Evolutionary conservation across 495 filamentous ascomycete genomes (phyloP).

Genomic region (Penicillium chermesinum): DNA sequence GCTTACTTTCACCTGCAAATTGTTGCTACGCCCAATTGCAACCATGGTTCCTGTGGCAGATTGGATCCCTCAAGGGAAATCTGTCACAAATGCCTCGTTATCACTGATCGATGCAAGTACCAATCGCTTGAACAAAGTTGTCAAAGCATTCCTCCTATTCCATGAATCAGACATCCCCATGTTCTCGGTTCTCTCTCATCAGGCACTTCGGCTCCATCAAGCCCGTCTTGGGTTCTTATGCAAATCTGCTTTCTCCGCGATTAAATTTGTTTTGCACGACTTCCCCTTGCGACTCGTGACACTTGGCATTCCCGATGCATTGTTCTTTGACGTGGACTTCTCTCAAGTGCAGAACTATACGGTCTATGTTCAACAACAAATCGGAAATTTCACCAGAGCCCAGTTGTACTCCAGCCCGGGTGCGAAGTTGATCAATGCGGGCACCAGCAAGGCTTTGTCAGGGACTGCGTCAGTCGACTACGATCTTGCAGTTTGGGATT

Average conservation of each 20-base stretch:
- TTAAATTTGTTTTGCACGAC: slow-evolving; percentile 36
- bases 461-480: slow-evolving; percentile 44
- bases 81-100: slow-evolving; percentile 41
- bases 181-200: slow-evolving; percentile 58
- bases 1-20: slow-evolving; percentile 39
- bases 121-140: slow-evolving; percentile 39
- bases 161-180: slow-evolving; percentile 54
- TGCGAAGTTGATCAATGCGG: slow-evolving; percentile 24
- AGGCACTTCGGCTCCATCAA: slow-evolving; percentile 49
- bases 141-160: slow-evolving; percentile 40
- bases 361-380: slow-evolving; percentile 14
- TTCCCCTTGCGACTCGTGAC: slow-evolving; percentile 34
- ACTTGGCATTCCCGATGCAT: slow-evolving; percentile 17
- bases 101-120: slow-evolving; percentile 46
- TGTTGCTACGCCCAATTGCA: slow-evolving; percentile 41
- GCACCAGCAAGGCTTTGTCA: slow-evolving; percentile 15
- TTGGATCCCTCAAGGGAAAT: slow-evolving; percentile 33
- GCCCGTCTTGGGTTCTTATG: slow-evolving; percentile 29
- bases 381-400: slow-evolving; percentile 17
- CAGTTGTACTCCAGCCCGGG: slow-evolving; percentile 19
- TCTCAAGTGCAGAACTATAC: slow-evolving; percentile 11
- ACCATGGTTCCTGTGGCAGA: slow-evolving; percentile 38
- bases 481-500: slow-evolving; percentile 68
- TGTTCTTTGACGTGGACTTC: slow-evolving; percentile 15
- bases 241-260: slow-evolving; percentile 12